Conservation (phyloP, 768 basidiomycete genomes). For the Collybia nuda region DNA sequence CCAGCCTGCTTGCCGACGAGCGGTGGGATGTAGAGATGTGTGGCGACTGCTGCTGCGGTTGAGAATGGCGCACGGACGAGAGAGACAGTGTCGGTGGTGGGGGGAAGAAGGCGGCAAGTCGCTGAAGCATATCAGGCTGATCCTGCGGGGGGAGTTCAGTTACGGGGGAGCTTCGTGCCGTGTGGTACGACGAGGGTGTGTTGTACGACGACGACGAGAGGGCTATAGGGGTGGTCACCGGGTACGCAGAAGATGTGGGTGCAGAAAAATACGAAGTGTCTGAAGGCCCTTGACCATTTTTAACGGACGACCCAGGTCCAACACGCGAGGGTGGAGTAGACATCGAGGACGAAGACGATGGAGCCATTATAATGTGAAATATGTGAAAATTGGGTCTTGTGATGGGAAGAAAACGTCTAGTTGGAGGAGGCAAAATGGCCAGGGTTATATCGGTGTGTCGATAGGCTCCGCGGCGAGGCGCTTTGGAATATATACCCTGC, state of each 20-base stretch:
- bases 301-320: slow-evolving; percentile 3
- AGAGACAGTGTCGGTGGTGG: slow-evolving; percentile 22
- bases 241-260: slow-evolving; percentile 6
- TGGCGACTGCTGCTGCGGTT: slow-evolving; percentile 15
- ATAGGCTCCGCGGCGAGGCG: slow-evolving; percentile 1
- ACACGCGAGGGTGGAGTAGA: slow-evolving; percentile 14
- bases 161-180: neutral
- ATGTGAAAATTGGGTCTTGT: neutral
- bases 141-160: neutral
- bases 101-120: slow-evolving; percentile 27
- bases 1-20: slow-evolving; percentile 1
- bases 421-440: slow-evolving; percentile 9
- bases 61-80: slow-evolving; percentile 15
- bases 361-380: slow-evolving; percentile 7
- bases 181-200: neutral
- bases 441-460: no score
- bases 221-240: slow-evolving; percentile 10
- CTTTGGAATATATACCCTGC: neutral
- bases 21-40: slow-evolving; percentile 14
- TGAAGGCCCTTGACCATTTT: slow-evolving; percentile 3
- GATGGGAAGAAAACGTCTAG: slow-evolving; percentile 2
- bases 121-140: slow-evolving; percentile 21
- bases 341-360: slow-evolving; percentile 11
- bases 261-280: slow-evolving; percentile 12
- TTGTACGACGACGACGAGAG: slow-evolving; percentile 2